These are phyloP conservation scores for Ichthyophthirius multifiliis DNA, from an alignment of 169 alveolate species.

Conservation along the genomic window DNA sequence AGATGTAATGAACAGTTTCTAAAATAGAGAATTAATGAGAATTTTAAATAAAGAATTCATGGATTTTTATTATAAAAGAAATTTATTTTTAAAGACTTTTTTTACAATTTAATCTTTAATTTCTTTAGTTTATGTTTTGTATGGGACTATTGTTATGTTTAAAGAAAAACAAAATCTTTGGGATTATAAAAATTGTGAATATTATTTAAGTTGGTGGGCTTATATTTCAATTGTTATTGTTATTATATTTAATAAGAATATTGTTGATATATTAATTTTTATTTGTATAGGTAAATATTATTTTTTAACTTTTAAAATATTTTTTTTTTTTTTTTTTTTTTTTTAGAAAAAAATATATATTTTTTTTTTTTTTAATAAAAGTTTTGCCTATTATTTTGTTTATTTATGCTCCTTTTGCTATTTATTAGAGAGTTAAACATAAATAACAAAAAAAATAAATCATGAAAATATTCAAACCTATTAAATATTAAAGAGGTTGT, in stretches of 20 bases:
- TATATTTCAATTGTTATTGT: background rate
- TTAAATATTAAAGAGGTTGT: background rate
- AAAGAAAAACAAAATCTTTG: background rate
- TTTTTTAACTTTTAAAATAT: background rate
- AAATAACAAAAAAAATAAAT: background rate
- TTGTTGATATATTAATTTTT: background rate
- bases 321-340: too few species aligned
- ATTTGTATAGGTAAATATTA: background rate
- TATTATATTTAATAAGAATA: background rate
- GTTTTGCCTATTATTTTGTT: background rate
- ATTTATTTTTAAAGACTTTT: background rate
- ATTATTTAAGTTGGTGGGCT: background rate
- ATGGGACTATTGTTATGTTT: background rate
- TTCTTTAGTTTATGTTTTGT: background rate
- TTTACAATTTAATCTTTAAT: background rate
- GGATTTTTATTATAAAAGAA: background rate
- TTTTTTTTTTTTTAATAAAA: too few species aligned
- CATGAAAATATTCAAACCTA: background rate
- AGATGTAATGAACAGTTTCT: background rate
- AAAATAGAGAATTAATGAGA: background rate
- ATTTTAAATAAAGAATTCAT: background rate
- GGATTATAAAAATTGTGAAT: background rate
- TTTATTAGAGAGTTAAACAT: background rate
- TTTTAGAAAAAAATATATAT: background rate
- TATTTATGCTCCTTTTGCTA: background rate